A percentile compares a stretch with the other conserved stretches of the same genome.
Conservation (phyloP, 371 early-diverging fungal genomes). For the Rhizopus sp. region DNA sequence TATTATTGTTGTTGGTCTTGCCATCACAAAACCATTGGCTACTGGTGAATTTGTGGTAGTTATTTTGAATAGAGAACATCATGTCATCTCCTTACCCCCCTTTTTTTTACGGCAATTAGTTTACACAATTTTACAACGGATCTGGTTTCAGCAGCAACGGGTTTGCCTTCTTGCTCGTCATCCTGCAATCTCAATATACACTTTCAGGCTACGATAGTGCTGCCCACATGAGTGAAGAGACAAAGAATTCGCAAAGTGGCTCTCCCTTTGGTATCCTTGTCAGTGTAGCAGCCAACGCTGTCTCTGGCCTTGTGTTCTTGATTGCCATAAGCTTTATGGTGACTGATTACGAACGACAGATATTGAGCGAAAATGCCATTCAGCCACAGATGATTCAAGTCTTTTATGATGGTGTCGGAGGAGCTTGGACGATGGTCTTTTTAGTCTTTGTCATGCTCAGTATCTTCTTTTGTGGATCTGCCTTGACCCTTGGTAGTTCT, state of each 20-base stretch:
- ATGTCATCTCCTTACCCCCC: not conserved
- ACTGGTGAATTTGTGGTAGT: constrained; percentile 39
- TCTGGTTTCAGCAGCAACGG: constrained; percentile 56
- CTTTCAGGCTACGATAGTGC: constrained; percentile 73
- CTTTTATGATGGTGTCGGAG: constrained; percentile 65
- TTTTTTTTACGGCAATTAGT: constrained; percentile 22
- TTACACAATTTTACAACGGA: constrained; percentile 52
- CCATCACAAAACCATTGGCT: constrained; percentile 42
- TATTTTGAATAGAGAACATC: not conserved
- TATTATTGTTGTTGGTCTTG: constrained; percentile 55
- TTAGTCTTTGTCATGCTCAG: constrained; percentile 56
- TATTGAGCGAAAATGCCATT: constrained; percentile 46
- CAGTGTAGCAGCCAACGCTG: constrained; percentile 59
- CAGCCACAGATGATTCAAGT: constrained; percentile 60
- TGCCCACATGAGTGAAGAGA: constrained; percentile 79
- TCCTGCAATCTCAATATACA: constrained; percentile 65
- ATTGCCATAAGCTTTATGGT: constrained; percentile 62
- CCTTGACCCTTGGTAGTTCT: constrained; percentile 58
- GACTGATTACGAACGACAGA: constrained; percentile 49
- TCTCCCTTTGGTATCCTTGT: constrained; percentile 65
- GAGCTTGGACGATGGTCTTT: constrained; percentile 56
- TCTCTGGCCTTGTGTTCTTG: constrained; percentile 59
- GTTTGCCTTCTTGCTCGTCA: constrained; percentile 56
- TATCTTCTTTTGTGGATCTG: constrained; percentile 60
- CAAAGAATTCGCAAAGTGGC: constrained; percentile 58